Percentiles rank a stretch among this genome's conserved stretches.
Evolutionary conservation across 805 yeast species (phyloP).

Genomic region (Ogataea dorogensis): DNA sequence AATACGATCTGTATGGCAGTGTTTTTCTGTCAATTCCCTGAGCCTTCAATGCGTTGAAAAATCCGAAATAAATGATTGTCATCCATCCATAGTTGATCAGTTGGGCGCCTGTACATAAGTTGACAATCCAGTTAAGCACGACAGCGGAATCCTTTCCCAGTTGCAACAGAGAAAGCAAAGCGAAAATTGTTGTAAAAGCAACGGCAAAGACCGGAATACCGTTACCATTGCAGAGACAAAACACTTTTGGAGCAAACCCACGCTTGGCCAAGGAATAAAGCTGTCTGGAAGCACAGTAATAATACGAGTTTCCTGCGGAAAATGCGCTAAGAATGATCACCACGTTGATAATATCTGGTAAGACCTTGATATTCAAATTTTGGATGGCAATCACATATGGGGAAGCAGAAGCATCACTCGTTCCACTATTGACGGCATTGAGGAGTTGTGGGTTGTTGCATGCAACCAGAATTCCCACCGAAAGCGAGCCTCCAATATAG

Average conservation of each 20-base stretch:
- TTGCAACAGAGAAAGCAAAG: slow-evolving; percentile 62
- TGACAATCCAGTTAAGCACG: slow-evolving; percentile 46
- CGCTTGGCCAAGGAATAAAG: slow-evolving; percentile 66
- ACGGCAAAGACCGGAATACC: slow-evolving; percentile 73
- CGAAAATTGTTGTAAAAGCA: slow-evolving; percentile 51
- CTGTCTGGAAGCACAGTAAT: slow-evolving; percentile 61
- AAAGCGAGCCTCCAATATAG: slow-evolving; percentile 41
- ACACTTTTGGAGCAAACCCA: slow-evolving; percentile 70
- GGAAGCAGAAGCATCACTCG: slow-evolving; percentile 71
- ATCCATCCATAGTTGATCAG: slow-evolving; percentile 46
- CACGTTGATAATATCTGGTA: slow-evolving; percentile 76
- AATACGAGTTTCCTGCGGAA: slow-evolving; percentile 79
- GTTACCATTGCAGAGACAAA: slow-evolving; percentile 55
- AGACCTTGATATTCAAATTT: slow-evolving; percentile 55
- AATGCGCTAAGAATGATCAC: slow-evolving; percentile 69
- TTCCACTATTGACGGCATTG: slow-evolving; percentile 51
- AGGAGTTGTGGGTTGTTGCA: slow-evolving; percentile 35
- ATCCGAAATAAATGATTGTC: slow-evolving; percentile 42
- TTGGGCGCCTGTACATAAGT: slow-evolving; percentile 47
- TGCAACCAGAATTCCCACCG: slow-evolving; percentile 39
- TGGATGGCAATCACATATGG: slow-evolving; percentile 81
- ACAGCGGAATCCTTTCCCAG: slow-evolving; percentile 35
- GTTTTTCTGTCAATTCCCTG: slow-evolving; percentile 40
- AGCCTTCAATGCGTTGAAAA: slow-evolving; percentile 40
- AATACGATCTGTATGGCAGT: slow-evolving; percentile 44